Evolutionary conservation across 2,329 filamentous ascomycete species (phyloP), one percentile per base, ranked within the genome.

Genomic region (Colletotrichum sp.): DNA sequence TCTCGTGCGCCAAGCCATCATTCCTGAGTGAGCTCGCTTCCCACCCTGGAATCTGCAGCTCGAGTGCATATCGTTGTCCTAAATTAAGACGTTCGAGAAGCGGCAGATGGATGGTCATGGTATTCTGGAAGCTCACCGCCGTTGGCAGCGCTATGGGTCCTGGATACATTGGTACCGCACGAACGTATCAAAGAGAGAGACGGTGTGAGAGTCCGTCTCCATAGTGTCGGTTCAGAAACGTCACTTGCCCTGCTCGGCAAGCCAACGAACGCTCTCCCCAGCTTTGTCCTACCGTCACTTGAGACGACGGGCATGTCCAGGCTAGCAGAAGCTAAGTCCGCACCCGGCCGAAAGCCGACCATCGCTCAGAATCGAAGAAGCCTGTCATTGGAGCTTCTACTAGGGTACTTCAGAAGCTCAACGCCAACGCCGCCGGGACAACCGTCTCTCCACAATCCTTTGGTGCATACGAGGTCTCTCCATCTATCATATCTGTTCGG

Each of bases 11-110:
- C 39, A 43, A 52, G 21, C 39, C 32, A 36, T 39, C 30, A 28
- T 43, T 61, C 64, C 28, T 72, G 36, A 57, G 72, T 72, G 72
- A 75, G 72, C 55, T 43, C 57, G 28, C 18, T 26, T 63, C 39
- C 26, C 28, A 52, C 36, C 30, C 64, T 43, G 73, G 70, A 63
- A 26, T 60, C 68, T 67, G 32, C 57, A 75, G 63, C 39, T 30
- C 55, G 48, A 32, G 39, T 67, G 69, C 69, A 72, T 63, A 34
- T 64, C 36, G n/a, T 34, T 13, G 36, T 73, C 34, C 57, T 68
- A 64, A 65, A 73, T 64, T 68, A 72, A 72, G 69, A 75, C 57
- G 64, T 75, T 75, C 69, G 73, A 75, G 73, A 75, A 75, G 69
- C 69, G 64, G 69, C 52, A 68, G 66, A 65, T 48, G 68, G 12